Percentiles rank a stretch among this genome's conserved stretches.
Evolutionary conservation across 495 filamentous ascomycete species (phyloP).

Genomic region (Penicillium bovifimosum): DNA sequence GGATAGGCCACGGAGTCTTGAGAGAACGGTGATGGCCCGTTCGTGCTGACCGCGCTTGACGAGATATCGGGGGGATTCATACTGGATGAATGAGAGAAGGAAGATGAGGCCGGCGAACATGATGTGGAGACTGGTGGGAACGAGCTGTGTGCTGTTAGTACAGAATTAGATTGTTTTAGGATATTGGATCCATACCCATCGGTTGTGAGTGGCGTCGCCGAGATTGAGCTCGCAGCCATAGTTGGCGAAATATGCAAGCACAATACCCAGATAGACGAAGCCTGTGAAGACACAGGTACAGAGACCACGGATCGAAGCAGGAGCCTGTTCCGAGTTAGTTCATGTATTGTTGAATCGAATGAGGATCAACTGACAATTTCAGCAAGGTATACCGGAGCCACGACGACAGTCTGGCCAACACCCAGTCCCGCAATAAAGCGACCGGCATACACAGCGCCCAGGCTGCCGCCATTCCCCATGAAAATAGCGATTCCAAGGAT

Average conservation of each 20-base stretch:
- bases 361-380: slow-evolving; percentile 38
- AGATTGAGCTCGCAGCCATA: slow-evolving; percentile 54
- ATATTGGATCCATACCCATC: slow-evolving; percentile 43
- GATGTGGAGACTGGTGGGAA: slow-evolving; percentile 65
- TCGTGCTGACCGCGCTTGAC: slow-evolving; percentile 52
- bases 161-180: neutral
- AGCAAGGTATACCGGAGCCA: slow-evolving; percentile 50
- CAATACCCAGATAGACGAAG: slow-evolving; percentile 46
- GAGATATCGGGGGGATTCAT: slow-evolving; percentile 60
- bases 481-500: slow-evolving; percentile 63
- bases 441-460: slow-evolving; percentile 61
- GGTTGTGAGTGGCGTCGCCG: slow-evolving; percentile 48
- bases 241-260: slow-evolving; percentile 48
- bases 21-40: slow-evolving; percentile 42
- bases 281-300: slow-evolving; percentile 65
- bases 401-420: slow-evolving; percentile 62
- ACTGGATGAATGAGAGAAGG: slow-evolving; percentile 56
- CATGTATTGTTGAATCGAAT: neutral
- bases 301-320: slow-evolving; percentile 57
- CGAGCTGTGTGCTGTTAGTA: slow-evolving; percentile 42
- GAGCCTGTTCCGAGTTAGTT: slow-evolving; percentile 28
- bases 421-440: slow-evolving; percentile 64
- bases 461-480: slow-evolving; percentile 54
- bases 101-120: slow-evolving; percentile 67
- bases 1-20: slow-evolving; percentile 38